Base-by-base conservation (phyloP, 257 asterid species). In the Plantago elongata region DNA sequence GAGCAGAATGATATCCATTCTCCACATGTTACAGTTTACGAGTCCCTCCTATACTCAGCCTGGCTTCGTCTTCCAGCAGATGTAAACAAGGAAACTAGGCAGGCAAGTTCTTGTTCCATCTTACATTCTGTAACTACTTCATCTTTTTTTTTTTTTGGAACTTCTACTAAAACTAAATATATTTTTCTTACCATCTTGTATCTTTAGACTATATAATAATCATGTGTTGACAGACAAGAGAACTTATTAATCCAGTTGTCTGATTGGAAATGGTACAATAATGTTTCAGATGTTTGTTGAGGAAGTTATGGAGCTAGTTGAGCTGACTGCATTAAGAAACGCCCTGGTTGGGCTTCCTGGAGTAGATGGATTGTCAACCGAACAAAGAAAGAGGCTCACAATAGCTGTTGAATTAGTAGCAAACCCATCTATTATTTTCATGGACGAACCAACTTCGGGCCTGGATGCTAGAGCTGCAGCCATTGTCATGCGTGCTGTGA, bases 391-490 rank as follows among this genome's bases (percentile, higher is more conserved):
- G 60, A 60, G 89, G 66, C 89, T 84, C 30, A 84, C 93, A 3
- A 84, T 84, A 14, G 87, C 93, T 1, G 89, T 84, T 7, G 89
- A 84, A 61, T 65, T 84, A 13, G 89, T 84, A 47, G 84, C 89
- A 37, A 84, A 84, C 61, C 92, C 92, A 17, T 84, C 88, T 2
- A 81, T 84, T 60, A 84, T 84, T 67, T 84, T 84, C 85, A 84
- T 84, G 93, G 93, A 82, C 45, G 93, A 84, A 16, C 93, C 93
- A 15, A 84, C 93, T 4, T 79, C 93, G 2, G 89, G 93, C 38
- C 71, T 84, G 46, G 93, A 84, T 48, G 93, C 93, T 61, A 71
- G 93, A 66, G 86, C 93, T 52, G 89, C 93, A 40, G 93, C 92
- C 15, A 81, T 84, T 45, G 88, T 84, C 43, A 84, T 84, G 92